Base-by-base conservation (phyloP, 2,329 filamentous ascomycete genomes). In the Botryotinia calthae region DNA sequence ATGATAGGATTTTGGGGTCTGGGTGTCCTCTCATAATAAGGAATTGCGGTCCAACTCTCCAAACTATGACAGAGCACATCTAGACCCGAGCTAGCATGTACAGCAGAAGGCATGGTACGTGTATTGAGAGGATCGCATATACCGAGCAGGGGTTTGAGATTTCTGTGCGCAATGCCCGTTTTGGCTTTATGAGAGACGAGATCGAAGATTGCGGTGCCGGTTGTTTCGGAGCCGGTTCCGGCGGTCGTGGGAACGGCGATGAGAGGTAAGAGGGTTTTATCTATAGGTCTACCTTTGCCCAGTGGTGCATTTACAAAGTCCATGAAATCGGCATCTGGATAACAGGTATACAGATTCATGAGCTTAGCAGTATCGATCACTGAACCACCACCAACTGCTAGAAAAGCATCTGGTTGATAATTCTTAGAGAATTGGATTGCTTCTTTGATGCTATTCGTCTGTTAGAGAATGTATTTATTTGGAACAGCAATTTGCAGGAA, bases 351-450 rank as follows among this genome's bases (percentile, higher is more conserved):
- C 0, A 99, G 87, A 81, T 99, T 99, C 95, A 99, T 98, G 72
- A 99, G 87, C 83, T 99, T 99, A 71, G 96, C 95, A 0, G 96
- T 99, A 83, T 99, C 96, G 77, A 99, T 99, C 76, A 98, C 96
- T 56, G 94, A 97, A 54, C 96, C 96, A 77, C 94, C 91, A 28
- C 93, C 96, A 25, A 99, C 96, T 34, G 96, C 96, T 25, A 99
- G 87, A 81, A 97, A 98, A 3, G 93, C 94, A 82, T 98, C 96
- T 0, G 94, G 92, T 42, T 87, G 83, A 81, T 94, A 93, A 0
- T 91, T 90, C 78, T 95, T 95, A 28, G 90, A 90, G 84, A 94
- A 97, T 0, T 87, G 91, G 80, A 99, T 98, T 10, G 96, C 96
- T 76, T 97, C 92, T 78, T 93, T 92, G 79, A 99, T 89, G 0